Percentiles rank a stretch among this genome's conserved stretches.
Evolutionary conservation across 768 basidiomycete species (phyloP).

Genomic region (Boletus vinaceobasis): DNA sequence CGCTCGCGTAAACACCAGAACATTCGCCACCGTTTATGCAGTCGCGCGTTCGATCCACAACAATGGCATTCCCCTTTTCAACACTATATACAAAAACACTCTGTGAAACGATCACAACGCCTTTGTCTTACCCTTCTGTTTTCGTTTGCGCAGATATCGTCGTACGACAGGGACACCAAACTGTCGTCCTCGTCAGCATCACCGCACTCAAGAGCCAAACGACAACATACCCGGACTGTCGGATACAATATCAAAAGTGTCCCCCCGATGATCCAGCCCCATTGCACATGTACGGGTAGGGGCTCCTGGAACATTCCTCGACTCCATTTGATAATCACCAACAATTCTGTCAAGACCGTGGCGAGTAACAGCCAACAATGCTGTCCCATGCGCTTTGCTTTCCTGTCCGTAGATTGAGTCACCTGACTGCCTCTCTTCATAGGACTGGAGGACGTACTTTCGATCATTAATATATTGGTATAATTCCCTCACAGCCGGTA

Average conservation of each 20-base stretch:
- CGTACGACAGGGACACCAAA: slow-evolving; percentile 63
- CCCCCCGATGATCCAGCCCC: slow-evolving; percentile 63
- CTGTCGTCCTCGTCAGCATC: slow-evolving; percentile 34
- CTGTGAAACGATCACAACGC: slow-evolving; percentile 16
- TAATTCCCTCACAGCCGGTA: slow-evolving; percentile 81
- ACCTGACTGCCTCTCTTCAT: neutral
- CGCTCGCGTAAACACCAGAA: slow-evolving; percentile 31
- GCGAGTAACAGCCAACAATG: slow-evolving; percentile 85
- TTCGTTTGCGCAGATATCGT: slow-evolving; percentile 44
- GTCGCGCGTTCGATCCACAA: slow-evolving; percentile 15
- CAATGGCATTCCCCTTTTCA: neutral
- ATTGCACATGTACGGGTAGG: slow-evolving; percentile 58
- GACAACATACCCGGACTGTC: slow-evolving; percentile 51
- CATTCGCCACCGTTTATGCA: slow-evolving; percentile 17
- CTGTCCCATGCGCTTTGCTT: slow-evolving; percentile 84
- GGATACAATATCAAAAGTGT: slow-evolving; percentile 69
- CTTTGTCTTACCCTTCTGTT: slow-evolving; percentile 33
- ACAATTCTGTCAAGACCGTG: slow-evolving; percentile 77
- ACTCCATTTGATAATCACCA: slow-evolving; percentile 83
- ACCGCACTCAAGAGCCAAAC: neutral
- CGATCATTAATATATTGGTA: slow-evolving; percentile 82
- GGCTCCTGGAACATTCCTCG: slow-evolving; percentile 64
- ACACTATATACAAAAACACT: neutral
- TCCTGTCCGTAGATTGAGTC: slow-evolving; percentile 41
- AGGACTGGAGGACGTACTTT: slow-evolving; percentile 45